A percentile compares a stretch with the other conserved stretches of the same genome.
phyloP scores from a whole-genome alignment of 208 protist genomes.

The Trypanosoma boissoni region DNA sequence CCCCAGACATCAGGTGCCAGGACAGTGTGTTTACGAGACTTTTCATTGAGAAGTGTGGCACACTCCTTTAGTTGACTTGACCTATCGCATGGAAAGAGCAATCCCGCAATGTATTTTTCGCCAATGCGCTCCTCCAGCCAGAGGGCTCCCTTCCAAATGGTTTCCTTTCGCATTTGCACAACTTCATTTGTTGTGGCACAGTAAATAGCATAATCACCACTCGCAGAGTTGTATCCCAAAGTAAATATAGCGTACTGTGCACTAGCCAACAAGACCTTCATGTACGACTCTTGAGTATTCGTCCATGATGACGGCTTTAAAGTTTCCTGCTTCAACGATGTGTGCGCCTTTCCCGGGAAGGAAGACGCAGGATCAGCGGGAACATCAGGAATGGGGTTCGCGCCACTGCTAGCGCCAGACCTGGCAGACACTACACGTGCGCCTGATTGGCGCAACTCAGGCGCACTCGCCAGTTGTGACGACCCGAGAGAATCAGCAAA shows the following conservation, averaged over 20 bases:
- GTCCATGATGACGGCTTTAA: conserved; percentile 41
- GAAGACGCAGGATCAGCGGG: too few species aligned
- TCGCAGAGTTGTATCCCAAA: conserved; percentile 40
- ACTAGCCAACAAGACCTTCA: conserved; percentile 69
- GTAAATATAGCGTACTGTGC: conserved; percentile 85
- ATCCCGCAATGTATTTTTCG: conserved; percentile 82
- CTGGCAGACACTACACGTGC: too few species aligned
- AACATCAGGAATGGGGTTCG: too few species aligned
- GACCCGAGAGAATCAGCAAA: too few species aligned
- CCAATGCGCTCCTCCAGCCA: conserved; percentile 82
- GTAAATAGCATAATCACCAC: conserved; percentile 61
- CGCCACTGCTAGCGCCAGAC: too few species aligned
- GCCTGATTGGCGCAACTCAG: conserved; percentile 89
- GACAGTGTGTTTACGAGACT: conserved; percentile 63
- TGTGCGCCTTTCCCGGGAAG: conserved; percentile 55
- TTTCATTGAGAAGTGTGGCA: conserved; percentile 38
- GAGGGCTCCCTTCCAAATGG: conserved; percentile 74
- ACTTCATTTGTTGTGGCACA: conserved; percentile 80
- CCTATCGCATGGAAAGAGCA: conserved; percentile 69
- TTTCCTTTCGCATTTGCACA: conserved; percentile 36
- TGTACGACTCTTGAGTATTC: conserved; percentile 27
- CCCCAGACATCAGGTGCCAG: conserved; percentile 77
- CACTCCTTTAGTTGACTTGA: conserved; percentile 42
- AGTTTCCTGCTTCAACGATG: conserved; percentile 49
- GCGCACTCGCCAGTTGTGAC: conserved; percentile 14